Evolutionary conservation across 1,284 basidiomycete genomes (phyloP).

Genomic region (Somion occarium): DNA sequence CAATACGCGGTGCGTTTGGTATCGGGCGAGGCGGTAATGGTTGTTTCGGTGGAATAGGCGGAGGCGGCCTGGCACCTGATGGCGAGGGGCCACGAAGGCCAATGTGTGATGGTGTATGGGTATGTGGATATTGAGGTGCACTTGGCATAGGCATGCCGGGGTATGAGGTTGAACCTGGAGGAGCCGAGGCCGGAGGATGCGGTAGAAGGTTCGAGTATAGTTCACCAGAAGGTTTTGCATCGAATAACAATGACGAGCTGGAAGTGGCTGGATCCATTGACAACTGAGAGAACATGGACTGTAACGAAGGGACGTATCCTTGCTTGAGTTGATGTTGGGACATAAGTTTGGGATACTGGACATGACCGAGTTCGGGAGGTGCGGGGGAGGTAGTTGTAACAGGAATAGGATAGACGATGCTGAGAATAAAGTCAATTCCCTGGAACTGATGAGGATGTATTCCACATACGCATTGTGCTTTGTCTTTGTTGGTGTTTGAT

Average conservation of each 20-base stretch:
- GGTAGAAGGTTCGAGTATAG: conserved; percentile 22
- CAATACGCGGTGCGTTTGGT: conserved; percentile 18
- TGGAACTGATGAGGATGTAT: background rate
- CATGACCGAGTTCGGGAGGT: conserved; percentile 36
- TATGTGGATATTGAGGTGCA: conserved; percentile 12
- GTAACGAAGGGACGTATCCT: conserved; percentile 57
- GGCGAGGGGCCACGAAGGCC: conserved; percentile 20
- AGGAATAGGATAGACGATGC: conserved; percentile 31
- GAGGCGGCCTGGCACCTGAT: conserved; percentile 15
- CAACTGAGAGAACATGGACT: conserved; percentile 44
- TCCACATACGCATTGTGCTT: background rate
- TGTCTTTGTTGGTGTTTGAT: conserved; percentile 19
- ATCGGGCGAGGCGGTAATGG: conserved; percentile 10
- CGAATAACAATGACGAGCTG: conserved; percentile 26
- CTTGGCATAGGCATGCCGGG: conserved; percentile 17
- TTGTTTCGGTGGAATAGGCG: conserved; percentile 15
- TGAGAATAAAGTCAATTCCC: background rate
- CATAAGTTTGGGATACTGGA: conserved; percentile 62
- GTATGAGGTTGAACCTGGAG: conserved; percentile 1
- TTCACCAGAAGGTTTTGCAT: conserved; percentile 17
- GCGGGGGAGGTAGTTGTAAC: conserved; percentile 60
- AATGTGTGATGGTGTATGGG: conserved; percentile 15
- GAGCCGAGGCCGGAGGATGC: conserved; percentile 18
- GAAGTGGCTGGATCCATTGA: conserved; percentile 15
- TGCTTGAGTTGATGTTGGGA: conserved; percentile 64